Conservation (phyloP, 805 yeast species). For the Yamadazyma sp. region DNA sequence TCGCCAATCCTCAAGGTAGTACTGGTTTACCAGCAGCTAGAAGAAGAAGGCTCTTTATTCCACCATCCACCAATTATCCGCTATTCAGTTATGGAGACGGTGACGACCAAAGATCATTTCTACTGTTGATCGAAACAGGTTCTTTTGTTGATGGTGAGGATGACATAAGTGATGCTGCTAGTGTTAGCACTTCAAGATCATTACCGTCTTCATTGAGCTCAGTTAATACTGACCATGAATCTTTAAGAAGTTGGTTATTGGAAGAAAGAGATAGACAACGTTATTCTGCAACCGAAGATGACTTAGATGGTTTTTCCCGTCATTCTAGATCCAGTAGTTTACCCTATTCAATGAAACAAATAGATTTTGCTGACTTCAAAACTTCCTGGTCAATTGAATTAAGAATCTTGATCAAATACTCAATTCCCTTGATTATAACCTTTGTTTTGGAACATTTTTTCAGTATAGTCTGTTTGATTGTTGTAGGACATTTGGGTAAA, state of each 20-base stretch:
- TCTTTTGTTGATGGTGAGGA: slow-evolving; percentile 26
- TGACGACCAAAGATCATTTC: slow-evolving; percentile 42
- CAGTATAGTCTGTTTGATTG: slow-evolving; percentile 40
- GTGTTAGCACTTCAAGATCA: slow-evolving; percentile 39
- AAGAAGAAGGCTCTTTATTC: slow-evolving; percentile 39
- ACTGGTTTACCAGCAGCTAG: slow-evolving; percentile 32
- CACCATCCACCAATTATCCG: slow-evolving; percentile 43
- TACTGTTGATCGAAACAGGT: slow-evolving; percentile 37
- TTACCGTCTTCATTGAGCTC: slow-evolving; percentile 40
- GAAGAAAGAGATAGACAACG: slow-evolving; percentile 40
- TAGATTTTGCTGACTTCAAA: slow-evolving; percentile 28
- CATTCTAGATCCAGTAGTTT: slow-evolving; percentile 11
- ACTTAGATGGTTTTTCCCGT: slow-evolving; percentile 11
- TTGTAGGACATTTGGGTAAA: slow-evolving; percentile 45
- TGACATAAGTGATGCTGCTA: slow-evolving; percentile 37
- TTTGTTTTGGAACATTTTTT: slow-evolving; percentile 43
- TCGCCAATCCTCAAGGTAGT: slow-evolving; percentile 37
- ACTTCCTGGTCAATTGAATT: slow-evolving; percentile 28
- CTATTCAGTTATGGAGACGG: slow-evolving; percentile 42
- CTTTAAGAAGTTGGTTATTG: slow-evolving; percentile 31
- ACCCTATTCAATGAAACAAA: slow-evolving; percentile 14
- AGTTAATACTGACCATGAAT: slow-evolving; percentile 34
- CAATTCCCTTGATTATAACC: slow-evolving; percentile 40
- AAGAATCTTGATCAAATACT: slow-evolving; percentile 26
- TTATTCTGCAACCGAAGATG: slow-evolving; percentile 22